Conservation (phyloP, 225 moss, liverwort and hornwort species). For the Polytrichum formosum region DNA sequence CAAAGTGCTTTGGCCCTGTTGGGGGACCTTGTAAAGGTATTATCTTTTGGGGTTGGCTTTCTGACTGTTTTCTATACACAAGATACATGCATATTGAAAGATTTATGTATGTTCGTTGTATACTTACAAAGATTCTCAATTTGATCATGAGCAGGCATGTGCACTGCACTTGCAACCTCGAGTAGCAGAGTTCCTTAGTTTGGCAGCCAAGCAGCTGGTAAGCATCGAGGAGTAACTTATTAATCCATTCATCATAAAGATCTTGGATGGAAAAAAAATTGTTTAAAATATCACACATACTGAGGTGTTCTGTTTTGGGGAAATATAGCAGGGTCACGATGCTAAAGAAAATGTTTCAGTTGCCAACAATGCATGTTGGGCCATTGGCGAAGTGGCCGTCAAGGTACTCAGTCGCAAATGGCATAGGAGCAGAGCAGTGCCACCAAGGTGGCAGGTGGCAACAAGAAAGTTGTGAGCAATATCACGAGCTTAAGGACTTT, state of each 20-base stretch:
- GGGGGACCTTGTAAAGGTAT: conserved; percentile 80
- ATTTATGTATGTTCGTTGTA: not conserved
- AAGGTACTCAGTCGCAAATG: conserved; percentile 59
- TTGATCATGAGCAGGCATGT: conserved; percentile 48
- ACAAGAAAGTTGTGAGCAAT: too few species aligned
- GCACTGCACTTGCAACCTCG: conserved; percentile 80
- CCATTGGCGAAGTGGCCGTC: conserved; percentile 84
- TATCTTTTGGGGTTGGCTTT: not conserved
- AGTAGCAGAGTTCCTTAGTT: conserved; percentile 68
- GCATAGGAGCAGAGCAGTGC: too few species aligned
- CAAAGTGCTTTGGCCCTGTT: conserved; percentile 83
- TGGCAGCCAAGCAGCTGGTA: conserved; percentile 85
- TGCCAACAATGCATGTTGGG: conserved; percentile 90
- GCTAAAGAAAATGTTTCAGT: conserved; percentile 88
- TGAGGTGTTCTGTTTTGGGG: conserved; percentile 9
- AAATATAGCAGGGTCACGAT: conserved; percentile 70
- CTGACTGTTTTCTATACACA: too few species aligned
- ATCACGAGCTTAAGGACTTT: too few species aligned
- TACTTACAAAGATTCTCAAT: conserved; percentile 1
- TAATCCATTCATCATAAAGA: too few species aligned
- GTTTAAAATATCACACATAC: not conserved
- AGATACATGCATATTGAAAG: too few species aligned
- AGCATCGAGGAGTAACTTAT: not conserved
- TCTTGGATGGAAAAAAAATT: too few species aligned
- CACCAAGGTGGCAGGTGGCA: too few species aligned